A percentile compares a stretch with the other conserved stretches of the same genome.
phyloP scores from a whole-genome alignment of 2,329 filamentous ascomycete genomes.

The Phialophora macrospora region DNA sequence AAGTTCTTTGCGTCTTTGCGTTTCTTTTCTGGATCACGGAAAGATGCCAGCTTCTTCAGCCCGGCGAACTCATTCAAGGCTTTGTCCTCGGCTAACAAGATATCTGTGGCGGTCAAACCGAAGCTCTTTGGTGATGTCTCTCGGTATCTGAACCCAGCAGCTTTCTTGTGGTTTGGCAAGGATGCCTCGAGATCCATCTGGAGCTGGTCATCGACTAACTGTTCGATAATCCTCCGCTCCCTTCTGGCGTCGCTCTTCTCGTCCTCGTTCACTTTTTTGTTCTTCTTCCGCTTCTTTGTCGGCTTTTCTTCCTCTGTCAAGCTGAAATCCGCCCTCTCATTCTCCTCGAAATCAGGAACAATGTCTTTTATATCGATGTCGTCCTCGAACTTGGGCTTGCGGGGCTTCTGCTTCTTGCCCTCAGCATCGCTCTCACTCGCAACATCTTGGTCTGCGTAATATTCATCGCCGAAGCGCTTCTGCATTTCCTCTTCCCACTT shows the following conservation, averaged over 20 bases:
- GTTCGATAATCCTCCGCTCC: conserved; percentile 82
- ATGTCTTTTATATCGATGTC: conserved; percentile 96
- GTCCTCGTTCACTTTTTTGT: conserved; percentile 58
- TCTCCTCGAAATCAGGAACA: conserved; percentile 72
- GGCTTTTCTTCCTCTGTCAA: conserved; percentile 59
- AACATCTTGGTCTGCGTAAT: conserved; percentile 74
- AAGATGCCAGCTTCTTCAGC: conserved; percentile 91
- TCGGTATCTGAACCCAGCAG: conserved; percentile 79
- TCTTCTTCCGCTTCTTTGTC: conserved; percentile 57
- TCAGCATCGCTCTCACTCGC: conserved; percentile 72
- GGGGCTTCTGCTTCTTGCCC: conserved; percentile 44
- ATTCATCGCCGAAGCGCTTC: conserved; percentile 84
- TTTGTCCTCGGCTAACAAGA: conserved; percentile 84
- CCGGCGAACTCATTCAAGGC: conserved; percentile 89
- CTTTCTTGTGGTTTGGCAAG: conserved; percentile 53
- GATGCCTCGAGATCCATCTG: conserved; percentile 75
- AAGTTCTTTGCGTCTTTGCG: conserved; percentile 82
- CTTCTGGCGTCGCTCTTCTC: conserved; percentile 75
- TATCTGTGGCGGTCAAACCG: conserved; percentile 86
- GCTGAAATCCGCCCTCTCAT: conserved; percentile 57
- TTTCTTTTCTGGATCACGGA: conserved; percentile 88
- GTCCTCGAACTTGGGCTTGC: conserved; percentile 93
- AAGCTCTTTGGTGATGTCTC: conserved; percentile 90
- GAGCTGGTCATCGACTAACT: conserved; percentile 80
- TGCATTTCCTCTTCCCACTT: conserved; percentile 91